These are phyloP conservation scores for Chlamydomonas schloesseri DNA, from an alignment of 139 green algal species.

Conservation along the genomic window DNA sequence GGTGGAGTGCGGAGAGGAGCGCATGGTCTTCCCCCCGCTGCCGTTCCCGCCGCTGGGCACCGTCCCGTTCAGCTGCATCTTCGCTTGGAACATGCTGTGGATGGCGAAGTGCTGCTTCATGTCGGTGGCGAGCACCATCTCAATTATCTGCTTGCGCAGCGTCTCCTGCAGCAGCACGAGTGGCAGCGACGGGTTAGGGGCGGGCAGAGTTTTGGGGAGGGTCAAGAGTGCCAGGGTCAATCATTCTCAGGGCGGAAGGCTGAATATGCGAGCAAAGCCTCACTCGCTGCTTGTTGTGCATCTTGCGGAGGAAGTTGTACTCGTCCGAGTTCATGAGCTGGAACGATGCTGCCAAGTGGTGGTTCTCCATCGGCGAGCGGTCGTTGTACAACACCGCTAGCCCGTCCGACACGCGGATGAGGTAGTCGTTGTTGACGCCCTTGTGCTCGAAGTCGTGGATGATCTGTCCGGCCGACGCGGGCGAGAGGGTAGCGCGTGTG, in stretches of 20 bases:
- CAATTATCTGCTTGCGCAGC: constrained; percentile 69
- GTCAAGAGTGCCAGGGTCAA: too few relatives aligned
- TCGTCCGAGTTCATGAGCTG: constrained; percentile 62
- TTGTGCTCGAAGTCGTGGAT: constrained; percentile 79
- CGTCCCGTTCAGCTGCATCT: constrained; percentile 59
- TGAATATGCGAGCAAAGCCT: not conserved
- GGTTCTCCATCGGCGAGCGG: constrained; percentile 73
- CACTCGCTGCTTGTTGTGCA: constrained; percentile 53
- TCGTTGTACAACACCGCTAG: constrained; percentile 80
- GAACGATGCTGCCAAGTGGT: constrained; percentile 70
- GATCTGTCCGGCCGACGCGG: constrained; percentile 42
- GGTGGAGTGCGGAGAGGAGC: constrained; percentile 22
- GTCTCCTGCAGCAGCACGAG: constrained; percentile 39
- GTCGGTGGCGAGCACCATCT: constrained; percentile 79
- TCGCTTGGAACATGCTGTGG: constrained; percentile 73
- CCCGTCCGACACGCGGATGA: constrained; percentile 61
- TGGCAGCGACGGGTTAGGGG: too few relatives aligned
- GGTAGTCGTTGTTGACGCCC: constrained; percentile 81
- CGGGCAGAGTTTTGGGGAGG: too few relatives aligned
- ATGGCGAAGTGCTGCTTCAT: constrained; percentile 84
- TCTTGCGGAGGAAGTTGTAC: constrained; percentile 68
- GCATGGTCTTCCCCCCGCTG: constrained; percentile 39
- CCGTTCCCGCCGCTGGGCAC: constrained; percentile 39
- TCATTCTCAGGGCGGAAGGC: too few relatives aligned
- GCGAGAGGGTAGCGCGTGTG: too few relatives aligned